A percentile compares a stretch with the other conserved stretches of the same genome.
Evolutionary conservation across 2,329 filamentous ascomycete genomes (phyloP).

Genomic region (Scedosporium aurantiacum): DNA sequence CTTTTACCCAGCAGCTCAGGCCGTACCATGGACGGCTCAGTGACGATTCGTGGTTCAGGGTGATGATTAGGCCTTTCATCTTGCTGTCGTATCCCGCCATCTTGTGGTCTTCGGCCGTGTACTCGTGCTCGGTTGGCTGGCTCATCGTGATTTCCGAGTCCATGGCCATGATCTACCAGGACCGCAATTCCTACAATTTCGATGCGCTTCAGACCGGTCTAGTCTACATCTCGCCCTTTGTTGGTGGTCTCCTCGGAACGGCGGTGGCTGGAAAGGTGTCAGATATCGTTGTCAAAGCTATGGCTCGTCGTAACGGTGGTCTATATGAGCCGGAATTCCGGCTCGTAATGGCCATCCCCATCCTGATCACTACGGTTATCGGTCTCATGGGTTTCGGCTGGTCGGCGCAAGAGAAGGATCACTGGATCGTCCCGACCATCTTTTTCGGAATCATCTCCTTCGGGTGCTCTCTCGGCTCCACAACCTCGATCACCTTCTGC

Average conservation of each 20-base stretch:
- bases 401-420: slow-evolving; percentile 63
- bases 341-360: slow-evolving; percentile 74
- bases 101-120: slow-evolving; percentile 77
- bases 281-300: slow-evolving; percentile 70
- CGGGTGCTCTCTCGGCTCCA: slow-evolving; percentile 80
- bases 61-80: slow-evolving; percentile 69
- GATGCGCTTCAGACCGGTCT: slow-evolving; percentile 69
- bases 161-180: slow-evolving; percentile 68
- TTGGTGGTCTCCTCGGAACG: slow-evolving; percentile 83
- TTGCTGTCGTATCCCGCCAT: slow-evolving; percentile 81
- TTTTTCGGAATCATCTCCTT: slow-evolving; percentile 92
- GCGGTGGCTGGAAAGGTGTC: slow-evolving; percentile 81
- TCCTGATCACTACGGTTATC: slow-evolving; percentile 65
- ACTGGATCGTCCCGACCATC: slow-evolving; percentile 84
- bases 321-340: slow-evolving; percentile 93
- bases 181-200: slow-evolving; percentile 64
- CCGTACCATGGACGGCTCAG: slow-evolving; percentile 70
- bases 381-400: slow-evolving; percentile 96
- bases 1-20: slow-evolving; percentile 63
- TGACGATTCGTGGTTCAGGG: slow-evolving; percentile 68
- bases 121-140: slow-evolving; percentile 85
- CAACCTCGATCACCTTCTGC: slow-evolving; percentile 86
- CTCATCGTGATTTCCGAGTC: slow-evolving; percentile 89
- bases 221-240: slow-evolving; percentile 80
- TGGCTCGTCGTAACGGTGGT: slow-evolving; percentile 80